phyloP scores from a whole-genome alignment of 1,139 yeast genomes.

The Eremothecium coryli region DNA sequence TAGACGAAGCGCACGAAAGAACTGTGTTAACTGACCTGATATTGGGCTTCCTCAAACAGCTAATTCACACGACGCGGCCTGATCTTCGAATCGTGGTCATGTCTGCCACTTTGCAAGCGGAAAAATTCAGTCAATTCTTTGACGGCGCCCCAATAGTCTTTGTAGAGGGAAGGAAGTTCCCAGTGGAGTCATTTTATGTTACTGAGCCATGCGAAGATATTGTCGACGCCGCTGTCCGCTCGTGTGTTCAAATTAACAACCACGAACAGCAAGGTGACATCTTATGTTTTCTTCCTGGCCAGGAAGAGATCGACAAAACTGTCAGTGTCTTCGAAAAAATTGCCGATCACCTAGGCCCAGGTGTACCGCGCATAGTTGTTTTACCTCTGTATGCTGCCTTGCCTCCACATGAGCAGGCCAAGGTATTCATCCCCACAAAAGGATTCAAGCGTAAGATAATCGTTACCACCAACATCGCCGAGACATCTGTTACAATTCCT shows the following conservation, averaged over 20 bases:
- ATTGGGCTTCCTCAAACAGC: conserved; percentile 73
- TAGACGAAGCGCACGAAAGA: conserved; percentile 97
- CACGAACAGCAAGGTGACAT: conserved; percentile 83
- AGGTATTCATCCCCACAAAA: conserved; percentile 59
- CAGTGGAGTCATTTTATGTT: conserved; percentile 66
- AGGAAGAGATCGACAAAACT: conserved; percentile 90
- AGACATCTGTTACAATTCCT: conserved; percentile 90
- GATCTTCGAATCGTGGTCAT: conserved; percentile 49
- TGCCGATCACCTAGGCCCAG: conserved; percentile 48
- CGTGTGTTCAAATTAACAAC: conserved; percentile 69
- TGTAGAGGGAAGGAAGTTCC: conserved; percentile 84
- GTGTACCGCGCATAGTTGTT: conserved; percentile 64
- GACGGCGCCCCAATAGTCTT: conserved; percentile 67
- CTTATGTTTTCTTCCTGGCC: conserved; percentile 86
- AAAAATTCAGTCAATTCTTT: conserved; percentile 71
- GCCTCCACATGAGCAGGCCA: conserved; percentile 73
- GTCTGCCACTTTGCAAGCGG: conserved; percentile 98
- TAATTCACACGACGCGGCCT: conserved; percentile 43
- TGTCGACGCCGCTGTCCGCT: conserved; percentile 67
- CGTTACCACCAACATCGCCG: conserved; percentile 91
- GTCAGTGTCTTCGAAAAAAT: conserved; percentile 52
- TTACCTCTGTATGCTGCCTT: conserved; percentile 89
- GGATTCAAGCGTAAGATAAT: conserved; percentile 59
- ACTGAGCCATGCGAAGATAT: conserved; percentile 61
- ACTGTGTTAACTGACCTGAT: conserved; percentile 84